phyloP scores from a whole-genome alignment of 148 eudicot species.

The Fallopia convolvulus region DNA sequence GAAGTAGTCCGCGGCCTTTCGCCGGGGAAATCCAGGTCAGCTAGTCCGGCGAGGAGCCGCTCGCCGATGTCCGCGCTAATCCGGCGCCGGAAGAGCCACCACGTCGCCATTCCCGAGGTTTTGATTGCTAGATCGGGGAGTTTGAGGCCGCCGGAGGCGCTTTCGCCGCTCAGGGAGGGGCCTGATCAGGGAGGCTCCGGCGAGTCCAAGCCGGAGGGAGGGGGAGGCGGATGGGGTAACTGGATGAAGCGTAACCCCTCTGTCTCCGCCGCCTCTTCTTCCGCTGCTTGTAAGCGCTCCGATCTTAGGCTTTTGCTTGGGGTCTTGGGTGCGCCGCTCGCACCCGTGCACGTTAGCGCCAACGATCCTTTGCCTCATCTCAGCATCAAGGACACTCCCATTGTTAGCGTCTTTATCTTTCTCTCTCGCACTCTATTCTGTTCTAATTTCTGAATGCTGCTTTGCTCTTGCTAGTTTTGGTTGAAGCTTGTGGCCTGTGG shows the following conservation, averaged over 20 bases:
- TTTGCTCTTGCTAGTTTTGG: constrained; percentile 9
- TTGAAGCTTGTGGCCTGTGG: no score
- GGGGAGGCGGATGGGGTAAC: constrained; percentile 29
- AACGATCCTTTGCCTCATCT: constrained; percentile 72
- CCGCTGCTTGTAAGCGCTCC: constrained; percentile 40
- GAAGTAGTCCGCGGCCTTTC: constrained; percentile 78
- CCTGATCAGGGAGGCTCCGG: constrained; percentile 58
- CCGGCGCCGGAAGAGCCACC: constrained; percentile 29
- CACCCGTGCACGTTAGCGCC: constrained; percentile 71
- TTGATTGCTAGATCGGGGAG: constrained; percentile 41
- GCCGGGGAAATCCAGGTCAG: constrained; percentile 61
- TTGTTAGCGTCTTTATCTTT: constrained; percentile 41
- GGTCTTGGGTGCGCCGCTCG: constrained; percentile 92
- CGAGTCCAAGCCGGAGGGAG: constrained; percentile 40
- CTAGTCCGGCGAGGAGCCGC: constrained; percentile 37
- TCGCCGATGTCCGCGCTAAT: constrained; percentile 58
- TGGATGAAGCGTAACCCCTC: constrained; percentile 42
- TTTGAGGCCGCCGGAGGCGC: constrained; percentile 41
- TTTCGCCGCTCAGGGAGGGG: constrained; percentile 72
- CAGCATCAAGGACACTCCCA: constrained; percentile 78
- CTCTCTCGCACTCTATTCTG: constrained; percentile 12
- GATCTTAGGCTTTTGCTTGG: constrained; percentile 87
- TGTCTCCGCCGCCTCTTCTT: constrained; percentile 20
- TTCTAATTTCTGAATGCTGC: not conserved
- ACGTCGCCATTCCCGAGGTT: constrained; percentile 23